These are phyloP conservation scores for Coemansia sp. DNA, from an alignment of 192 early-diverging fungal genomes.

Conservation along the genomic window DNA sequence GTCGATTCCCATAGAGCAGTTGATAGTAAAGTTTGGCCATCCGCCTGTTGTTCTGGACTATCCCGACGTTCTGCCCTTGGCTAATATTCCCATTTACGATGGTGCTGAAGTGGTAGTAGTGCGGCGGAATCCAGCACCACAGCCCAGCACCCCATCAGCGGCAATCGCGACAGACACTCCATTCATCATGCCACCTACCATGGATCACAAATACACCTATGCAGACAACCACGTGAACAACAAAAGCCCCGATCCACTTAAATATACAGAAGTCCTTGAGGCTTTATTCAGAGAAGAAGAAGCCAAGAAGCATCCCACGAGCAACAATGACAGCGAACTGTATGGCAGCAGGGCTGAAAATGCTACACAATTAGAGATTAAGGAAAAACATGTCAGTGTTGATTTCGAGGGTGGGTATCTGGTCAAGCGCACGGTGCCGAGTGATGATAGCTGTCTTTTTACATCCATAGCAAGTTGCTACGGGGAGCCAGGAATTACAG, in stretches of 20 bases:
- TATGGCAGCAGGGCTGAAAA: neutral
- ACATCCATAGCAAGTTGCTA: constrained; percentile 47
- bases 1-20: constrained; percentile 4
- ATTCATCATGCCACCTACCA: neutral
- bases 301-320: neutral
- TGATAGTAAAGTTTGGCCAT: constrained; percentile 27
- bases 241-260: neutral
- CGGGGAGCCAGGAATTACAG: constrained; percentile 9
- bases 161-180: neutral
- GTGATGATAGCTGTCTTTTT: constrained; percentile 67
- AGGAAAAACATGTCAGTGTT: neutral
- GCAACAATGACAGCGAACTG: neutral
- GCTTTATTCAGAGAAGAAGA: neutral
- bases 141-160: neutral
- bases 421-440: constrained; percentile 33
- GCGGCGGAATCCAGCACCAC: neutral
- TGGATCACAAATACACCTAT: neutral
- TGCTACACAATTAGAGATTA: neutral
- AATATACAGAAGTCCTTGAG: neutral
- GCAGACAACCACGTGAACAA: neutral
- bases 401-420: constrained; percentile 24
- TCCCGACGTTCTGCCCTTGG: constrained; percentile 18
- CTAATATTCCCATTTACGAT: constrained; percentile 19
- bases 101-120: constrained; percentile 4
- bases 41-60: constrained; percentile 22